Base-by-base conservation (phyloP, 2,329 filamentous ascomycete genomes). In the Colletotrichum sp. region DNA sequence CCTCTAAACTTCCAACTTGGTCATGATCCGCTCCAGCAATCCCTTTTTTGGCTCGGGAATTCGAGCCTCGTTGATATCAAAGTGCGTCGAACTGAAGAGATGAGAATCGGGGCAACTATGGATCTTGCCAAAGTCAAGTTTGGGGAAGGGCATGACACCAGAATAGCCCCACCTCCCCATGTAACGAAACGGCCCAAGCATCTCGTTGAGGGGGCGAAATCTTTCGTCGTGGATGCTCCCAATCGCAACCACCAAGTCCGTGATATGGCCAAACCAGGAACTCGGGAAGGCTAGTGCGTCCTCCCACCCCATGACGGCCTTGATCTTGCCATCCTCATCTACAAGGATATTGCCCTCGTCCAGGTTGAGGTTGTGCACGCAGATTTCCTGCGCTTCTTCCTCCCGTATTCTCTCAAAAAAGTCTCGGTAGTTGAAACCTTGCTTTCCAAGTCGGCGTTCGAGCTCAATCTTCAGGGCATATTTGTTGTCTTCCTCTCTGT, bases 281-380 rank as follows among this genome's bases (percentile, higher is more conserved):
- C 65, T 73, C 2, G 77, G 77, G 39, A 78, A 57, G 16, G 75
- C 21, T 2, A 57, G 36, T n/a, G 71, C 67, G 32, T 68, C 36
- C 14, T 78, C 77, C 74, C 76, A 78, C 4, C 75, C 77, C 60
- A 78, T 34, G 9, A 78, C 55, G 48, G 65, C 66, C 4, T 55
- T 18, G 16, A 78, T 43, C 26, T 68, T 24, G 7, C 43, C 39
- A 18, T 55, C 24, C 6, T 28, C 48, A 39, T 69, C 68, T 9
- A 74, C 39, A 6, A 78, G 71, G 8, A 78, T 48, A 7, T 77
- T 73, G 7, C 71, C 48, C 14, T 43, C 59, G 8, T 74, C 71
- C 14, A 77, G 60, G 24, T 78, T 74, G 4, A 59, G 55, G 36
- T 78, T 71, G n/a, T 61, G 52, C 4, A 78, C 24, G 4, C 57